A percentile compares a stretch with the other conserved stretches of the same genome.
Conservation (phyloP, 805 yeast species). For the Cyberlindnera nakhonratchasimensis region DNA sequence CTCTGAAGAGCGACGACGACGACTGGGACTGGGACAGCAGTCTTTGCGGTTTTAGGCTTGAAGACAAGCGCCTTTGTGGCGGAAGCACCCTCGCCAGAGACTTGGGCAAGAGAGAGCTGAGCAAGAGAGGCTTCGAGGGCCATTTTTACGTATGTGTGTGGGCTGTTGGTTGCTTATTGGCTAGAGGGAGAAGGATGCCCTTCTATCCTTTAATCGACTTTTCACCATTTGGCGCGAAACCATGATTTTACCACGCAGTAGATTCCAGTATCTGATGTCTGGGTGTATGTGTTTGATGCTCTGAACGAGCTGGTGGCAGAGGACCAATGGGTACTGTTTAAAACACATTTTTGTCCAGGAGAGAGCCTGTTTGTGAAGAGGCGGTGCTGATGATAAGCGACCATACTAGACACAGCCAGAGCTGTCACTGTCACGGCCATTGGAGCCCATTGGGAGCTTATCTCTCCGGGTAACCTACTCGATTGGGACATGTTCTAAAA, state of each 20-base stretch:
- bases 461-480: too few relatives aligned
- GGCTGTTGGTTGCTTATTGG: too few relatives aligned
- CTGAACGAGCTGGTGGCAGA: not conserved
- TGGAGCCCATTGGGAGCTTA: too few relatives aligned
- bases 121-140: conserved; percentile 68
- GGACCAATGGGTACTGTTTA: too few relatives aligned
- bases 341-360: too few relatives aligned
- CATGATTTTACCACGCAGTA: not conserved
- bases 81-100: conserved; percentile 45
- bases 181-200: too few relatives aligned
- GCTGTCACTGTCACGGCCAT: too few relatives aligned
- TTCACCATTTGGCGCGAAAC: not conserved
- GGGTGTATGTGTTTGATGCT: conserved; percentile 1
- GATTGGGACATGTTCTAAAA: too few relatives aligned
- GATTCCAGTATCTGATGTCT: conserved; percentile 3
- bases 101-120: conserved; percentile 58
- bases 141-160: conserved; percentile 44
- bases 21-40: conserved; percentile 74
- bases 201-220: not conserved
- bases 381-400: too few relatives aligned
- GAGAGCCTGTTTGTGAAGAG: too few relatives aligned
- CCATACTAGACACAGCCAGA: too few relatives aligned
- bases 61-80: conserved; percentile 76
- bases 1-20: conserved; percentile 71
- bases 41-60: conserved; percentile 87